Base-by-base conservation (phyloP, 768 basidiomycete genomes). In the Suillus lakei region DNA sequence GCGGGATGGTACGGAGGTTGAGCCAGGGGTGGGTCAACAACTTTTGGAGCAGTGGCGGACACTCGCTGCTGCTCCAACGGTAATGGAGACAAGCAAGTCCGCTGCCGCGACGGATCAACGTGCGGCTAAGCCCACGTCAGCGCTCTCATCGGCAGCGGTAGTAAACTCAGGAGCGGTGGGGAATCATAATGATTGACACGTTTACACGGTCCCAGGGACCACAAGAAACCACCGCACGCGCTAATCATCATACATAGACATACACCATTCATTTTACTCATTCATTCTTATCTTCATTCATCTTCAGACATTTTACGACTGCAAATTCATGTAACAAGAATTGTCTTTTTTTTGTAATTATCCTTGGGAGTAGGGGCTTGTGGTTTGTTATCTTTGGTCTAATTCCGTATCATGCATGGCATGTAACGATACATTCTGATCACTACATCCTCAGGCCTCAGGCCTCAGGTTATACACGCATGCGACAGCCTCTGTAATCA, bases 1-100 rank as follows among this genome's bases (percentile, higher is more conserved):
- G 15, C 82, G 93, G 56, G 94, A 96, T 73, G 96, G 96, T 21
- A 98, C 96, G 1, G 96, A 98, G 74, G 75, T 99, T 23, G 96
- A 98, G 74, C 95, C 96, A 3, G 72, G 71, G 1, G 85, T 93
- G 16, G 93, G 92, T 30, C 83, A 87, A 69, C 81, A 77, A 67
- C 75, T 96, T 44, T 62, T 96, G 63, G 87, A 88, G 6, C 90
- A 92, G 68, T 95, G 93, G 93, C 75, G 79, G 48, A 74, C 67
- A 54, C 76, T 83, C 23, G 73, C 69, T 66, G 50, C 69, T 63
- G 68, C 71, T 26, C 70, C 50, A 21, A 43, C 23, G 5, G 62
- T 38, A 26, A 63, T 21, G 21, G 54, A 60, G 23, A 59, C 56
- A 26, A 39, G 58, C 56, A 66, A 50, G 26, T 51, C 32, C 34